Base-by-base conservation (phyloP, 2,329 filamentous ascomycete genomes). In the Fusarium devonianum region DNA sequence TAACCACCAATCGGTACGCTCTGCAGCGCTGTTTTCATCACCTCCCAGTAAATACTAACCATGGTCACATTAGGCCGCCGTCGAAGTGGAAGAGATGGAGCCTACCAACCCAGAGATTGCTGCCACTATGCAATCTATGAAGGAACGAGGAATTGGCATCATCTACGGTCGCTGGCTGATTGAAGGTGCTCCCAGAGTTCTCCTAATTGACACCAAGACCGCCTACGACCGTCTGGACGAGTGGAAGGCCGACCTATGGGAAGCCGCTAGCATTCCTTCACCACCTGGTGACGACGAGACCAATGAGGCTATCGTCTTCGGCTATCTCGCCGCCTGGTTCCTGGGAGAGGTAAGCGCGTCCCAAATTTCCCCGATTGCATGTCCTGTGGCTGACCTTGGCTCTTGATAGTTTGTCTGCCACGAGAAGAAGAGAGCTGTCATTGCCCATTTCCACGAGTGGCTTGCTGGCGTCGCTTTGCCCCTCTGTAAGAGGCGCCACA, bases 381-480 rank as follows among this genome's bases (percentile, higher is more conserved):
- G 14, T 35, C 26, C 29, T 32, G 44, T 22, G 32, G 36, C 49
- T 63, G 53, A 63, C 54, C 35, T 33, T 56, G 23, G 26, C 19
- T 7, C 40, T 14, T 64, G 17, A 22, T 45, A 96, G 92, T 97
- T 92, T 72, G 91, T 96, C 56, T 90, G 87, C 67, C 92, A 96
- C 71, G 93, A 97, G 75, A 94, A 90, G 74, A 87, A 86, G 62
- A 89, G 85, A 68, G 94, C 94, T 4, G 91, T 99, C 59, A 94
- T 97, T 72, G 94, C 92, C 46, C 94, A 99, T 73, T 97, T 97
- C 78, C 94, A 99, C 78, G 94, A 99, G 75, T 99, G 94, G 94
- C 83, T 99, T 45, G 88, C 94, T 9, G 94, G 93, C 74, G 94
- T 97, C 38, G 93, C 90, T 39, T 80, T 97, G 23, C 94, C 94